These are phyloP conservation scores for Acer campestre DNA, from an alignment of 345 rosid species.

Conservation along the genomic window DNA sequence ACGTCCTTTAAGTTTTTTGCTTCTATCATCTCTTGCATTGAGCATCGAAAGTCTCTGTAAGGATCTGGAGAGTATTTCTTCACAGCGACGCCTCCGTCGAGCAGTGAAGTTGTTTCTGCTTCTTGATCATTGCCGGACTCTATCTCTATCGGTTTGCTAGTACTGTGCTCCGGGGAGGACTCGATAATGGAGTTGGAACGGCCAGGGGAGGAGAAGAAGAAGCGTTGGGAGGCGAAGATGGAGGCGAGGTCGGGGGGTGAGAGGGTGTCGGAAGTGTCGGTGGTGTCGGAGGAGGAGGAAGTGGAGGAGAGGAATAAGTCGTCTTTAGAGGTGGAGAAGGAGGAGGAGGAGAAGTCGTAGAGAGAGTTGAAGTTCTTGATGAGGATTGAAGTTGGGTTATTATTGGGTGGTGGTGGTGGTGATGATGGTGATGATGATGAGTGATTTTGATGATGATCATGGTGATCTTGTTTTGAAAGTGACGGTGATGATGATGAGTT, in stretches of 20 bases:
- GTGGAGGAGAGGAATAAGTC: conserved; percentile 33
- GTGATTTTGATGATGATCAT: background rate
- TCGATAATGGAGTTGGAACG: conserved; percentile 82
- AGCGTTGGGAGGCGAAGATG: conserved; percentile 80
- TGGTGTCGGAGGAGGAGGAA: conserved; percentile 37
- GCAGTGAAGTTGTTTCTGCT: background rate
- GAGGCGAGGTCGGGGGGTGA: conserved; percentile 62
- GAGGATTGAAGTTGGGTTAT: background rate
- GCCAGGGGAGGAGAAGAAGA: conserved; percentile 94
- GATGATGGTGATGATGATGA: too few relatives aligned
- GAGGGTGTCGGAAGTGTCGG: conserved; percentile 21
- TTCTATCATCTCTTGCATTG: conserved; percentile 92
- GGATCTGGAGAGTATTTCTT: conserved; percentile 78
- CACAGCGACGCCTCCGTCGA: conserved; percentile 59
- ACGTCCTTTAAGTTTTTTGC: conserved; percentile 57
- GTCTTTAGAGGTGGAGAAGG: conserved; percentile 35
- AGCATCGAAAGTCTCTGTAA: conserved; percentile 67
- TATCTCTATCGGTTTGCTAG: conserved; percentile 8
- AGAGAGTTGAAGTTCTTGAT: conserved; percentile 12
- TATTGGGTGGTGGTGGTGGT: background rate
- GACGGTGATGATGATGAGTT: conserved; percentile 29
- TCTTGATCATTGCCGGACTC: background rate
- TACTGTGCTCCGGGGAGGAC: conserved; percentile 40
- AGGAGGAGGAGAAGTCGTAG: conserved; percentile 9
- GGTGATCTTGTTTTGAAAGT: conserved; percentile 27